Evolutionary conservation across 2,329 filamentous ascomycete genomes (phyloP).

Genomic region (Colletotrichum aenigma): DNA sequence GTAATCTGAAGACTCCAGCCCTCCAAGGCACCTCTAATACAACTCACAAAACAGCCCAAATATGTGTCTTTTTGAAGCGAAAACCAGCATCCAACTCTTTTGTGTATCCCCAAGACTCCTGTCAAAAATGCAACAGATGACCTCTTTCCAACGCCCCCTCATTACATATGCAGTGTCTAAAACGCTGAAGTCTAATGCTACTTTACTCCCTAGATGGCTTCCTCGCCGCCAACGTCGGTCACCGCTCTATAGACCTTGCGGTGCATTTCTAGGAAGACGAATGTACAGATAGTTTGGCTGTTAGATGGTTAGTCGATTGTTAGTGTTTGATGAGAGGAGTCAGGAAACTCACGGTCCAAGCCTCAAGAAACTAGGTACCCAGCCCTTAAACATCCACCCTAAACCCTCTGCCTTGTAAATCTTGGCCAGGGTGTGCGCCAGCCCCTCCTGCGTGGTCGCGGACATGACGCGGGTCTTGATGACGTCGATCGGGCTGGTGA

Average conservation of each 20-base stretch:
- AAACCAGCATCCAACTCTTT: neutral
- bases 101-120: constrained; percentile 10
- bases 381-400: constrained; percentile 87
- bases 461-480: constrained; percentile 91
- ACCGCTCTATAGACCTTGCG: constrained; percentile 74
- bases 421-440: constrained; percentile 66
- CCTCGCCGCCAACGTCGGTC: constrained; percentile 43
- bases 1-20: neutral
- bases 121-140: constrained; percentile 17
- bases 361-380: constrained; percentile 77
- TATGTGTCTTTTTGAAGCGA: neutral
- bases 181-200: neutral
- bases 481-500: constrained; percentile 86
- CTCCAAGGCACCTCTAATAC: neutral
- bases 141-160: constrained; percentile 7
- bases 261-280: constrained; percentile 86
- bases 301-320: neutral
- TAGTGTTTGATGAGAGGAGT: neutral
- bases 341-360: constrained; percentile 61
- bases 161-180: constrained; percentile 12
- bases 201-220: neutral
- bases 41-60: neutral
- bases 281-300: constrained; percentile 84
- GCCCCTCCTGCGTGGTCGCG: constrained; percentile 53
- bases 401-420: constrained; percentile 75